Percentiles rank a stretch among this genome's conserved stretches.
Evolutionary conservation across 1,284 basidiomycete genomes (phyloP).

Genomic region (Mycena citricolor): DNA sequence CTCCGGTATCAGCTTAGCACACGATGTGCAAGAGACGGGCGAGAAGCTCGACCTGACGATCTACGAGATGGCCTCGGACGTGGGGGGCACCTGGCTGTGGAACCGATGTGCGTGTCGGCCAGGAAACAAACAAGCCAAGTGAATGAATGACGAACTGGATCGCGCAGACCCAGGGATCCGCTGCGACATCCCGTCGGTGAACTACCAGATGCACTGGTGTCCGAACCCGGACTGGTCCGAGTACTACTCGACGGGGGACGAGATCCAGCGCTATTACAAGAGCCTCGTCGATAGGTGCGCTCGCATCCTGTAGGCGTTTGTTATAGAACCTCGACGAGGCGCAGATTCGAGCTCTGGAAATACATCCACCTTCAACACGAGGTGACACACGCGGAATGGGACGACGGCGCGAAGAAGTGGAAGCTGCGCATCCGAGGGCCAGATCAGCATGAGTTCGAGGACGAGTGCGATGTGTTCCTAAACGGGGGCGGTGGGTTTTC

Average conservation of each 20-base stretch:
- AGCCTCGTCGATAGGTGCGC: slow-evolving; percentile 53
- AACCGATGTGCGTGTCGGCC: slow-evolving; percentile 34
- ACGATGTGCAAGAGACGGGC: slow-evolving; percentile 38
- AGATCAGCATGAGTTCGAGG: slow-evolving; percentile 44
- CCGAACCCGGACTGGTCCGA: slow-evolving; percentile 51
- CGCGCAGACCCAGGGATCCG: slow-evolving; percentile 25
- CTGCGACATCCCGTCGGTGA: slow-evolving; percentile 27
- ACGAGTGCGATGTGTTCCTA: slow-evolving; percentile 53
- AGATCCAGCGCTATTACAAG: slow-evolving; percentile 55
- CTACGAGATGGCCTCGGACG: slow-evolving; percentile 57
- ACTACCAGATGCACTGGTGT: slow-evolving; percentile 28
- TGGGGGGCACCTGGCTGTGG: slow-evolving; percentile 60
- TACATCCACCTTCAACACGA: slow-evolving; percentile 57
- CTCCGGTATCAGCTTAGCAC: slow-evolving; percentile 26
- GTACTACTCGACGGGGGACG: slow-evolving; percentile 57
- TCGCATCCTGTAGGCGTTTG: neutral
- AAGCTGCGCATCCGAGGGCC: slow-evolving; percentile 46
- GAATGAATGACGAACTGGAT: slow-evolving; percentile 7
- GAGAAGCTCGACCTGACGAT: slow-evolving; percentile 55
- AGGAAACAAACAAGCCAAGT: neutral
- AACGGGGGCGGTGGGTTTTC: slow-evolving; percentile 42
- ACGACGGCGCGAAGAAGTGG: slow-evolving; percentile 54
- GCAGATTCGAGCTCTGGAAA: slow-evolving; percentile 40
- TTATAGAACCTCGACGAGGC: slow-evolving; percentile 5
- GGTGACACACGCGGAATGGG: slow-evolving; percentile 49